Percentiles rank a stretch among this genome's conserved stretches.
Evolutionary conservation across 257 asterid genomes (phyloP).

Genomic region (Leonotis leonurus): DNA sequence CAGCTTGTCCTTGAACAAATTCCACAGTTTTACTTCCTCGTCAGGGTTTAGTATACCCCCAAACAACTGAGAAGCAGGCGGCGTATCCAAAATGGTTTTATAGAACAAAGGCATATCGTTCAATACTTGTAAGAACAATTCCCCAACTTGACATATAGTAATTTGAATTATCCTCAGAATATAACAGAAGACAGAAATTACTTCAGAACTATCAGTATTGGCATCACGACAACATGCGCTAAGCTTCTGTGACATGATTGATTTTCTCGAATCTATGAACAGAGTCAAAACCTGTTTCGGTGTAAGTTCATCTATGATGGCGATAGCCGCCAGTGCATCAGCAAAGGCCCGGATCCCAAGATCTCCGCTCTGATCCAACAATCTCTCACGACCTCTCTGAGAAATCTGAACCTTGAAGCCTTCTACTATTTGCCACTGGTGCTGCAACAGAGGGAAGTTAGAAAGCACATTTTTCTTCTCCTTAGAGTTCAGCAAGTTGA

Average conservation of each 20-base stretch:
- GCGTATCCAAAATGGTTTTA: constrained; percentile 71
- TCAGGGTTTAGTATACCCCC: constrained; percentile 97
- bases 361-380: constrained; percentile 59
- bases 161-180: constrained; percentile 82
- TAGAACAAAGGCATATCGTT: constrained; percentile 93
- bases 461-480: constrained; percentile 52
- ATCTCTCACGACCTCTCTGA: constrained; percentile 79
- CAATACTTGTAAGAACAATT: constrained; percentile 79
- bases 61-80: constrained; percentile 97
- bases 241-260: constrained; percentile 65
- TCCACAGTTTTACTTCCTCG: constrained; percentile 91
- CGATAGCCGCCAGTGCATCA: constrained; percentile 90
- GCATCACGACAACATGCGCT: constrained; percentile 59
- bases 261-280: constrained; percentile 76
- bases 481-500: constrained; percentile 38
- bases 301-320: constrained; percentile 75
- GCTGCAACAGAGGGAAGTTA: constrained; percentile 87
- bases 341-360: constrained; percentile 77
- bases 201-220: constrained; percentile 60
- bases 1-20: constrained; percentile 66
- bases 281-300: constrained; percentile 70
- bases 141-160: constrained; percentile 91
- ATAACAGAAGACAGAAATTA: constrained; percentile 73
- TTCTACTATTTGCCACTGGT: constrained; percentile 97
- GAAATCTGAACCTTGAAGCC: constrained; percentile 92